These are phyloP conservation scores for Trifolium dubium DNA, from an alignment of 306 rosid genomes.

Conservation along the genomic window DNA sequence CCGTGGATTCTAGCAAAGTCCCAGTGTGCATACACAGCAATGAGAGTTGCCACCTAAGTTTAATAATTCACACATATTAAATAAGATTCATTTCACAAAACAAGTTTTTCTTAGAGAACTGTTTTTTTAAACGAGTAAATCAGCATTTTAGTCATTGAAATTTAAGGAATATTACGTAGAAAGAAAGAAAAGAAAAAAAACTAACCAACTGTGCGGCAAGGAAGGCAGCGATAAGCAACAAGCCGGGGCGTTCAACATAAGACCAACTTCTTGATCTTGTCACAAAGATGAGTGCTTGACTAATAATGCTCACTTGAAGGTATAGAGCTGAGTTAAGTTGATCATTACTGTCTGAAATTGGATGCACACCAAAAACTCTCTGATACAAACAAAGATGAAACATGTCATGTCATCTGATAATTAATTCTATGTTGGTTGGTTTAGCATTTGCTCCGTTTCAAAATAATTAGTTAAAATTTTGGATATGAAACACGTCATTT, in stretches of 20 bases:
- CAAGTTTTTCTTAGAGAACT: not conserved
- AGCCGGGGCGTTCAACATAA: constrained; percentile 76
- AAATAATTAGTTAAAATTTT: no score
- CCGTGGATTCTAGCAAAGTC: constrained; percentile 78
- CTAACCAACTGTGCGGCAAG: constrained; percentile 82
- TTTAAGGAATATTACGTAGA: no score
- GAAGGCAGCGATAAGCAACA: constrained; percentile 67
- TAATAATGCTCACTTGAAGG: constrained; percentile 94
- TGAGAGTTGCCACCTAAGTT: constrained; percentile 71
- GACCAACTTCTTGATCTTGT: constrained; percentile 94
- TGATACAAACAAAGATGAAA: constrained; percentile 12
- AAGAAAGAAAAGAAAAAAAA: not conserved
- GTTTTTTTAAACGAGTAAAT: not conserved
- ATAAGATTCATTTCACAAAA: not conserved
- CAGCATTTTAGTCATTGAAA: no score
- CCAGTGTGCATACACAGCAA: constrained; percentile 82
- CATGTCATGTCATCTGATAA: not conserved
- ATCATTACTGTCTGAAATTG: constrained; percentile 40
- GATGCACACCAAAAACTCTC: constrained; percentile 56
- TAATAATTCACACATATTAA: constrained; percentile 7
- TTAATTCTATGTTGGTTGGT: no score
- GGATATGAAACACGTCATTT: no score
- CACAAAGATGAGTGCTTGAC: constrained; percentile 93
- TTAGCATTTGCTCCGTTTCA: no score
- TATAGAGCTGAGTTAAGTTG: constrained; percentile 82